These are phyloP conservation scores for Pseudocercospora vitis DNA, from an alignment of 2,329 filamentous ascomycete genomes.

Conservation along the genomic window DNA sequence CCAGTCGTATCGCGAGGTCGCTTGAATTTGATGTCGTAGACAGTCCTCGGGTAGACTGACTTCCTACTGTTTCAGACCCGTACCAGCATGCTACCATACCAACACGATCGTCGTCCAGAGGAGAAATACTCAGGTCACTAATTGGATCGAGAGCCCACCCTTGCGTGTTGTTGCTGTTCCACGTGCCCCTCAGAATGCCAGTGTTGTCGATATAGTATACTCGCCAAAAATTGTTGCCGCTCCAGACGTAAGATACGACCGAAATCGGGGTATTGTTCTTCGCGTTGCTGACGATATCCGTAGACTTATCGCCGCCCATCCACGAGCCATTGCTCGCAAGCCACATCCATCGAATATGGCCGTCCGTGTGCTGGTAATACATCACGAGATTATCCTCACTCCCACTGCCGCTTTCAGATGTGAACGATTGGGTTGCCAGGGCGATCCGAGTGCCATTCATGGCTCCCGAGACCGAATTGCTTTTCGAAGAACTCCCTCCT, in stretches of 20 bases:
- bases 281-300: slow-evolving; percentile 44
- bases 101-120: slow-evolving; percentile 35
- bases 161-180: slow-evolving; percentile 40
- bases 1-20: slow-evolving; percentile 44
- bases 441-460: slow-evolving; percentile 50
- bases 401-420: slow-evolving; percentile 24
- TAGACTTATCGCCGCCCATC: slow-evolving; percentile 40
- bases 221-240: slow-evolving; percentile 34
- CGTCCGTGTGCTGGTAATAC: slow-evolving; percentile 48
- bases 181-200: slow-evolving; percentile 41
- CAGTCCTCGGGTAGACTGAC: slow-evolving; percentile 36
- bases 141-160: slow-evolving; percentile 44
- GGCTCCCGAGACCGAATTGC: slow-evolving; percentile 43
- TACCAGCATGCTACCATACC: slow-evolving; percentile 43
- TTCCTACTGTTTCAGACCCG: slow-evolving; percentile 38
- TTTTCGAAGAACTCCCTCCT: slow-evolving; percentile 24
- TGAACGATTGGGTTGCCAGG: slow-evolving; percentile 45
- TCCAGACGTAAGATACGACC: slow-evolving; percentile 42
- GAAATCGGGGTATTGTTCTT: slow-evolving; percentile 47
- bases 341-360: slow-evolving; percentile 44
- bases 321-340: slow-evolving; percentile 39
- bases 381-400: slow-evolving; percentile 43
- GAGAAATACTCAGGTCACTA: slow-evolving; percentile 32
- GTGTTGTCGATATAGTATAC: slow-evolving; percentile 42
- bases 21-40: slow-evolving; percentile 28